phyloP scores from a whole-genome alignment of 208 protist genomes.

The Leishmania aethiopica region DNA sequence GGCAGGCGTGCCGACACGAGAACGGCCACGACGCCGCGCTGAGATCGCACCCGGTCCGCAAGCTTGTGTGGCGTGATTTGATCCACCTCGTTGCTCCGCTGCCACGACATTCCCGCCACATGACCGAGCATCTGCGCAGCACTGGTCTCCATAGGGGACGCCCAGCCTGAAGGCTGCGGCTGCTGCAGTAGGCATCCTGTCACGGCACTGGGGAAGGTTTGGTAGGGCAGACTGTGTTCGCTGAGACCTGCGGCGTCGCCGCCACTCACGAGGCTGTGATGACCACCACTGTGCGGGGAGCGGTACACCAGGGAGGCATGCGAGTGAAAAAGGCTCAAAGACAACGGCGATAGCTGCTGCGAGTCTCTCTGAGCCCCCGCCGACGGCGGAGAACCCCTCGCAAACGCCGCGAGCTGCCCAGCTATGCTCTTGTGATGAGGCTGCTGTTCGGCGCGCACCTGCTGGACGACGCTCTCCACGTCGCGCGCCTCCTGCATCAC shows the following conservation, averaged over 20 bases:
- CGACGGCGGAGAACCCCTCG: not conserved
- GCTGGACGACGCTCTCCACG: constrained; percentile 18
- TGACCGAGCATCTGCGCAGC: constrained; percentile 16
- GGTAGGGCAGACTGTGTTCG: not conserved
- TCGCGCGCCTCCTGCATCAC: constrained; percentile 20
- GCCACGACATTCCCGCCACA: constrained; percentile 27
- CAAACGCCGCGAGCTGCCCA: not conserved
- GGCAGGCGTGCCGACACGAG: constrained; percentile 48
- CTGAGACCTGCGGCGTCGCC: not conserved
- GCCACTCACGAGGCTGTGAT: constrained; percentile 1
- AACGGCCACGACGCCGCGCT: constrained; percentile 44
- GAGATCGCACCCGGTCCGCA: constrained; percentile 39
- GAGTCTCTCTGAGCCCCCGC: not conserved
- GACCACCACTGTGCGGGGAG: not conserved
- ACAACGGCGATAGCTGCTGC: not conserved
- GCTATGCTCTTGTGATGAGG: not conserved
- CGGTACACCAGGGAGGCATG: not conserved
- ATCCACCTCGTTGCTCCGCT: constrained; percentile 49
- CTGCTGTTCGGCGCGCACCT: constrained; percentile 12
- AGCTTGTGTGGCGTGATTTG: constrained; percentile 40
- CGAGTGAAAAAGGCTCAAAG: not conserved
- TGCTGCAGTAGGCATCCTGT: not conserved
- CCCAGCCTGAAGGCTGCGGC: not conserved
- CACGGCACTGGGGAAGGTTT: not conserved
- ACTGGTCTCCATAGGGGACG: not conserved